Base-by-base conservation (phyloP, 495 filamentous ascomycete species). In the Copromyces sp. region DNA sequence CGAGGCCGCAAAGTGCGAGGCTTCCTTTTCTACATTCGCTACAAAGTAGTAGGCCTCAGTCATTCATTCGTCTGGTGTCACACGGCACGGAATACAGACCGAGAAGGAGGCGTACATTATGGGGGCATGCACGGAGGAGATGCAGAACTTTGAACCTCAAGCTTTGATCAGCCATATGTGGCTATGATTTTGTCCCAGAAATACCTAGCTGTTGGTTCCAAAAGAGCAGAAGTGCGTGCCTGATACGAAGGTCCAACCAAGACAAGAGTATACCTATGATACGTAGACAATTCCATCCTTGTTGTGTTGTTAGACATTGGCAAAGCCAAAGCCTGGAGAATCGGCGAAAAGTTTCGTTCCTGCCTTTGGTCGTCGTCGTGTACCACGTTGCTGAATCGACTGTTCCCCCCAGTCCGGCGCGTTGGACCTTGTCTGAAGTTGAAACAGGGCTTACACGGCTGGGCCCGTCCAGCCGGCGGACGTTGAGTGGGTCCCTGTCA, bases 21-120 rank as follows among this genome's bases (percentile, higher is more conserved):
- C 53, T 17, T 69, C 53, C 14, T 72, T 72, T n/a, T 72, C 71
- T 68, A 68, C 65, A 68, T 68, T 68, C 32, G 65, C 65, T 68
- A 68, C 65, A 38, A 38, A 68, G 65, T 68, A 68, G 32, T 39
- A 39, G 38, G 38, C 38, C 38, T 39, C 38, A 39, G 39, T 12
- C 39, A 39, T 39, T 9, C 39, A n/a, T n/a, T n/a, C n/a, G n/a
- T n/a, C n/a, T n/a, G n/a, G 39, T 39, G 39, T 39, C 39, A 39
- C 9, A 39, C 39, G 39, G 5, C 35, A 37, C 35, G 39, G 32
- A 68, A 68, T 29, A 32, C 65, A 68, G 29, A 68, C 65, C 65
- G 38, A 68, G 65, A 68, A 68, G 24, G 65, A 68, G 65, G 29
- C 16, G 65, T 24, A 24, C 1, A 1, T 24, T 35, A 39, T 39